phyloP scores from a whole-genome alignment of 2,329 filamentous ascomycete species.

The Daldinia sp. region DNA sequence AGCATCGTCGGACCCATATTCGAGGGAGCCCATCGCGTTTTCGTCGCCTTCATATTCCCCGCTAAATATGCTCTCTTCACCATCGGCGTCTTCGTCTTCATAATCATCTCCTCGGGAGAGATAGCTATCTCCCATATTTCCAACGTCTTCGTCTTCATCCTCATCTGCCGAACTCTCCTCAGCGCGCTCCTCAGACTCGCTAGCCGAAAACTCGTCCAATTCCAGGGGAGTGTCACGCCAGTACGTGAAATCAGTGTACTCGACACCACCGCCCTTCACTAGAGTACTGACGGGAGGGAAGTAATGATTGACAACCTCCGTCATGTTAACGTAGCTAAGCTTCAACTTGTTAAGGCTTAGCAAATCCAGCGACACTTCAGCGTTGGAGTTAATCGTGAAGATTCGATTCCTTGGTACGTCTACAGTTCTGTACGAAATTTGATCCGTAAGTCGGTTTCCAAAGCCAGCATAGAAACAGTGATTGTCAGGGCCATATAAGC shows the following conservation, averaged over 20 bases:
- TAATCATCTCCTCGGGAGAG: constrained; percentile 50
- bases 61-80: constrained; percentile 50
- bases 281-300: constrained; percentile 91
- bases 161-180: constrained; percentile 50
- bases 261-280: constrained; percentile 87
- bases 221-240: constrained; percentile 89
- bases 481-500: constrained; percentile 77
- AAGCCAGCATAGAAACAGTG: constrained; percentile 97
- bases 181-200: constrained; percentile 59
- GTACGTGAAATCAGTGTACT: constrained; percentile 97
- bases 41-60: constrained; percentile 56
- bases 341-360: constrained; percentile 93
- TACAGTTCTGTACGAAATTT: constrained; percentile 93
- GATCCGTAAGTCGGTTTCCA: constrained; percentile 94
- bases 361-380: constrained; percentile 91
- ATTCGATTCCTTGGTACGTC: constrained; percentile 94
- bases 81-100: constrained; percentile 48
- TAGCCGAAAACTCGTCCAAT: constrained; percentile 87
- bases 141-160: constrained; percentile 55
- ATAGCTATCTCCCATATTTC: constrained; percentile 56
- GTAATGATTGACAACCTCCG: constrained; percentile 96
- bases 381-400: constrained; percentile 98
- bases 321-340: constrained; percentile 96
- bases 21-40: constrained; percentile 52
- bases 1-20: constrained; percentile 50